Conservation (phyloP, 1,139 yeast genomes). For the Wickerhamomyces sp. region DNA sequence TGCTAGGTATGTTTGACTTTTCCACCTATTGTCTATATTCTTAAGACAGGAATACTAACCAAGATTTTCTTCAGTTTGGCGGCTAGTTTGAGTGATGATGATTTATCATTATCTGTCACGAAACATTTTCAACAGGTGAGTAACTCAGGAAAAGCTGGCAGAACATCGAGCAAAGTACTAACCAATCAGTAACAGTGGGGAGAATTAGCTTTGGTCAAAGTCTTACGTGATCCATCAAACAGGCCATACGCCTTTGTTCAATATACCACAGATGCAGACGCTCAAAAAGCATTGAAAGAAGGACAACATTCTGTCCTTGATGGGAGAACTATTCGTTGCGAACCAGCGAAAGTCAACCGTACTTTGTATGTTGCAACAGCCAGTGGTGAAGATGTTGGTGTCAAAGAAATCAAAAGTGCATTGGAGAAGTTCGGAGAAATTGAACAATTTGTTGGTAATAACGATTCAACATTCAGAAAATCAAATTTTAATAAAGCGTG, state of each 20-base stretch:
- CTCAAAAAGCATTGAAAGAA: slow-evolving; percentile 56
- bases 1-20: slow-evolving; percentile 37
- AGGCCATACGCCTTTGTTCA: slow-evolving; percentile 96
- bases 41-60: slow-evolving; percentile 1
- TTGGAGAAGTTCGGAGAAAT: slow-evolving; percentile 63
- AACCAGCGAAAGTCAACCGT: slow-evolving; percentile 85
- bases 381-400: slow-evolving; percentile 24
- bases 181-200: slow-evolving; percentile 53
- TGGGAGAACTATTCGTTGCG: slow-evolving; percentile 80
- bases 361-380: slow-evolving; percentile 56
- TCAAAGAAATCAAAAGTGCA: slow-evolving; percentile 31
- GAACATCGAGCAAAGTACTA: neutral
- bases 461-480: slow-evolving; percentile 33
- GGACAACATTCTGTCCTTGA: slow-evolving; percentile 69
- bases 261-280: slow-evolving; percentile 66
- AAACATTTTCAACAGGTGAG: slow-evolving; percentile 43
- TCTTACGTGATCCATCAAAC: slow-evolving; percentile 73
- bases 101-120: slow-evolving; percentile 62
- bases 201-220: slow-evolving; percentile 67
- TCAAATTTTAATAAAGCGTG: slow-evolving; percentile 43
- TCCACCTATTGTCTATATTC: neutral
- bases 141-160: neutral
- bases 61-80: slow-evolving; percentile 41
- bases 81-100: slow-evolving; percentile 60
- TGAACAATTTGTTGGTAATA: slow-evolving; percentile 59